Evolutionary conservation across 2,329 filamentous ascomycete species (phyloP).

Genomic region (Coniochaeta prunicola): DNA sequence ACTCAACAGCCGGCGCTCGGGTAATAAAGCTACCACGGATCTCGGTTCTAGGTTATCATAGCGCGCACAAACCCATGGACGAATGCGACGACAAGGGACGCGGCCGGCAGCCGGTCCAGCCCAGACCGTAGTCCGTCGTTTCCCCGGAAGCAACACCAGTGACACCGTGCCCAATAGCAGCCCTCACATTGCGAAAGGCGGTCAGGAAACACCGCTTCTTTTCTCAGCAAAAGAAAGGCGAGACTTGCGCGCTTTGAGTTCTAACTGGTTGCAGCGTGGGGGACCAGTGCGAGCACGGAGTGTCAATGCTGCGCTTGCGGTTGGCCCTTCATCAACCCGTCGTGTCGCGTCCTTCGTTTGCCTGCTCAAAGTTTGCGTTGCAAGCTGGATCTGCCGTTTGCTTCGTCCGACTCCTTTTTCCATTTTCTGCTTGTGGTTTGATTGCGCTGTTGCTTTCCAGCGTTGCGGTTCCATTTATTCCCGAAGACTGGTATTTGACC

Average conservation of each 20-base stretch:
- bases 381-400: background rate
- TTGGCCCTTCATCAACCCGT: background rate
- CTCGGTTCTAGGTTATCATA: background rate
- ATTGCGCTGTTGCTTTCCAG: background rate
- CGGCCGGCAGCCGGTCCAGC: background rate
- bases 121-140: background rate
- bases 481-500: background rate
- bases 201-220: background rate
- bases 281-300: slow-evolving; percentile 1
- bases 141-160: background rate
- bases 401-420: background rate
- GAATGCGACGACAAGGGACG: background rate
- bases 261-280: background rate
- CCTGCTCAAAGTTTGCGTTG: background rate
- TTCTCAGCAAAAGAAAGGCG: background rate
- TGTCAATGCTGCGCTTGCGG: background rate
- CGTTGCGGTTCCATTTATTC: background rate
- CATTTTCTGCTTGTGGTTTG: background rate
- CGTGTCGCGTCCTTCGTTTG: background rate
- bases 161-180: background rate
- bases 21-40: background rate
- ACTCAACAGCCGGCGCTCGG: background rate
- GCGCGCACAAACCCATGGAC: background rate
- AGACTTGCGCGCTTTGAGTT: background rate
- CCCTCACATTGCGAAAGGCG: background rate